Conservation (phyloP, 116 monocot genomes). For the Papilionanthe hybrid region DNA sequence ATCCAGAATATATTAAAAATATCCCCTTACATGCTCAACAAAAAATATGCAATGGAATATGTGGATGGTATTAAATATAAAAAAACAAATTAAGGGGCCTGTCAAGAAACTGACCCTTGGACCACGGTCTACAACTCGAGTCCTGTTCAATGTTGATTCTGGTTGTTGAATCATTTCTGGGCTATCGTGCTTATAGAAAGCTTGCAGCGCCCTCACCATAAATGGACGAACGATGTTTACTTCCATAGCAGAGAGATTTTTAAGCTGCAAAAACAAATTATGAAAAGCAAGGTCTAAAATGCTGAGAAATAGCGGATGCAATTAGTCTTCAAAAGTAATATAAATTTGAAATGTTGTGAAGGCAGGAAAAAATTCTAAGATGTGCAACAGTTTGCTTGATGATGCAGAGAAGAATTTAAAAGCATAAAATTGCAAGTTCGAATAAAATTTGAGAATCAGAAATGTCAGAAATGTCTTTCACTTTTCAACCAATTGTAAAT, state of each 20-base stretch:
- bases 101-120: conserved; percentile 56
- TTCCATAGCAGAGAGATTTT: conserved; percentile 98
- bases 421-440: not conserved
- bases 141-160: conserved; percentile 35
- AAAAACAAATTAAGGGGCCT: not conserved
- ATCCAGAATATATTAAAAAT: not conserved
- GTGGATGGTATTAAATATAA: not conserved
- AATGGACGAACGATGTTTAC: conserved; percentile 92
- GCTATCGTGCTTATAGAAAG: conserved; percentile 91
- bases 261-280: conserved; percentile 49
- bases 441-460: not conserved
- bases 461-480: not conserved
- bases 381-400: not conserved
- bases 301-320: not conserved
- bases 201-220: conserved; percentile 78
- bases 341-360: not conserved
- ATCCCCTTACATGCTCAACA: not conserved
- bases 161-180: conserved; percentile 75
- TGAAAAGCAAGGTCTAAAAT: not conserved
- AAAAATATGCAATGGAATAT: not conserved
- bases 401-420: not conserved
- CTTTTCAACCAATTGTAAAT: not conserved
- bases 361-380: not conserved
- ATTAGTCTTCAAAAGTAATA: not conserved
- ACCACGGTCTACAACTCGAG: conserved; percentile 64